phyloP scores from a whole-genome alignment of 163 green algal genomes.

The Prototheca wickerhamii region DNA sequence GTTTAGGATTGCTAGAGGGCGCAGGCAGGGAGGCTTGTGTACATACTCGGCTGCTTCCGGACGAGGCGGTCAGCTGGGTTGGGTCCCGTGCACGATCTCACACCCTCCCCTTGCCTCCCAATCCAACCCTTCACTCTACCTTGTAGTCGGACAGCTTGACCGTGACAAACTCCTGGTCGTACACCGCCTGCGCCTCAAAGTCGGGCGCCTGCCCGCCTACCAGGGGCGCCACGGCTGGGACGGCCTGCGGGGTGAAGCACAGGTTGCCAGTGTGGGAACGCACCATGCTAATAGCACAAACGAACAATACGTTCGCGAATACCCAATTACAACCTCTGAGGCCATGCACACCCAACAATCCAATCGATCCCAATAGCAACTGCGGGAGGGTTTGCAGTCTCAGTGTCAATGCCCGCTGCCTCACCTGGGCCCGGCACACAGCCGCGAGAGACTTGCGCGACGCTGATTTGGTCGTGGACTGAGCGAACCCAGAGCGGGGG shows the following conservation, averaged over 20 bases:
- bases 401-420: too few relatives aligned
- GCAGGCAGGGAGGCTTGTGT: neutral
- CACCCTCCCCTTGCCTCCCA: neutral
- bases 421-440: too few relatives aligned
- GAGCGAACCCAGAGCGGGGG: too few relatives aligned
- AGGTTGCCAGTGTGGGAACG: neutral
- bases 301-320: neutral
- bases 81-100: neutral
- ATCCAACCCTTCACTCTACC: slow-evolving; percentile 2
- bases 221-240: too few relatives aligned
- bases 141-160: slow-evolving; percentile 71
- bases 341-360: too few relatives aligned
- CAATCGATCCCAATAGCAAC: too few relatives aligned
- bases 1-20: neutral
- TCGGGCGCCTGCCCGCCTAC: slow-evolving; percentile 53
- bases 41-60: too few relatives aligned
- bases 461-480: too few relatives aligned
- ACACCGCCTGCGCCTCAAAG: slow-evolving; percentile 75
- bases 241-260: neutral
- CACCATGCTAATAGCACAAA: neutral
- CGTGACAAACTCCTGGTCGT: slow-evolving; percentile 83
- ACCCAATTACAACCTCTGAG: too few relatives aligned
- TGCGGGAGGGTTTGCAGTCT: too few relatives aligned
- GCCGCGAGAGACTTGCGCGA: too few relatives aligned
- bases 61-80: neutral